A percentile compares a stretch with the other conserved stretches of the same genome.
Conservation (phyloP, 1,139 yeast species). For the Kodamaea alishanica region DNA sequence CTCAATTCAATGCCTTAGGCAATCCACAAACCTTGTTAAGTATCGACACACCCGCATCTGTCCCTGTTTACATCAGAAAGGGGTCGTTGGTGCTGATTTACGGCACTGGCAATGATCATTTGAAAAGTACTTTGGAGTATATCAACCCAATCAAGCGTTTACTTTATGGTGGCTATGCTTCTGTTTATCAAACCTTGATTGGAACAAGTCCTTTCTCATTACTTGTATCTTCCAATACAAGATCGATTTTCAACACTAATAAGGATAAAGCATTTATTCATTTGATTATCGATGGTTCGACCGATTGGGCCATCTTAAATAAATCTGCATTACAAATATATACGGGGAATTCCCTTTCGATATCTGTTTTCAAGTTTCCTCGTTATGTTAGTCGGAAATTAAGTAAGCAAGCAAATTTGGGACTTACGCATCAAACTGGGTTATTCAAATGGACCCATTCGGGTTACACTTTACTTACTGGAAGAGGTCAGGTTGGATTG, state of each 20-base stretch:
- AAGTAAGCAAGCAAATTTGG: conserved; percentile 21
- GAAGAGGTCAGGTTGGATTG: conserved; percentile 58
- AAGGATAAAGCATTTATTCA: conserved; percentile 38
- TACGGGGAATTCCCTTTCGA: conserved; percentile 47
- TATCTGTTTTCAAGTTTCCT: conserved; percentile 40
- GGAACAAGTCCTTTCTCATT: conserved; percentile 48
- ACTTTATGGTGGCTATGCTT: conserved; percentile 38
- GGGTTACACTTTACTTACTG: conserved; percentile 50
- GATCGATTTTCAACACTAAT: conserved; percentile 17
- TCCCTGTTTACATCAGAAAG: conserved; percentile 46
- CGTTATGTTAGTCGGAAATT: conserved; percentile 33
- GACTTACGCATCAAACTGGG: conserved; percentile 32
- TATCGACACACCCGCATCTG: conserved; percentile 53
- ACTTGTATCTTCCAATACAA: conserved; percentile 26
- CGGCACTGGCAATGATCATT: conserved; percentile 24
- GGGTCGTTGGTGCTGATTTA: conserved; percentile 49
- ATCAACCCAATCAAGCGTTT: conserved; percentile 37
- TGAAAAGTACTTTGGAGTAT: conserved; percentile 28
- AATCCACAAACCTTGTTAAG: conserved; percentile 42
- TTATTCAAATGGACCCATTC: conserved; percentile 27
- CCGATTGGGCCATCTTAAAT: conserved; percentile 59
- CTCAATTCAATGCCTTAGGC: conserved; percentile 39
- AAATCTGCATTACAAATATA: conserved; percentile 46
- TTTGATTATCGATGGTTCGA: conserved; percentile 50
- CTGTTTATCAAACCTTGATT: conserved; percentile 43